Evolutionary conservation across 805 yeast species (phyloP), one percentile per base, ranked within the genome.

Genomic region (Candida adriatica): DNA sequence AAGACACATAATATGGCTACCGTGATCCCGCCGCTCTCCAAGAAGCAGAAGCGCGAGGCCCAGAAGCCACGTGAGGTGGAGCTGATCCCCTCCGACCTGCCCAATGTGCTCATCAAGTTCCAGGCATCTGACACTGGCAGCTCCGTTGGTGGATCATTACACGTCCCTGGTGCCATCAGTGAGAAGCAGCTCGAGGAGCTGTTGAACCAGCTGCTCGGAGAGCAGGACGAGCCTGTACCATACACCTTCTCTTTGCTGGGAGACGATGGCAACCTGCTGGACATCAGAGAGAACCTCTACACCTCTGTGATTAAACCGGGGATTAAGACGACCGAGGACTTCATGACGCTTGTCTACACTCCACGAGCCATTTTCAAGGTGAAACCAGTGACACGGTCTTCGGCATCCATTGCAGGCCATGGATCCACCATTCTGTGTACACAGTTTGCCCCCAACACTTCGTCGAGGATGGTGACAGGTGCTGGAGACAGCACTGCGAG

Each of bases 361-460:
- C 98, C 98, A 24, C 72, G 95, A 42, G 96, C 98, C 1, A 80
- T 92, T 3, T 92, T 92, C 68, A 85, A 85, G 48, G 98, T 92
- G 9, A 78, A 73, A 43, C 86, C 96, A 4, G 84, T 92, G 11
- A 86, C 96, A 1, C 66, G 97, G 49, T 78, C 95, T 2, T 79
- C 87, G 5, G 88, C 94, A 8, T 87, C 96, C 0, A 90, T 92
- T 33, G 74, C 94, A 2, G 98, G 98, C 6, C 98, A 92, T 54
- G 95, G 95, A 1, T 75, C 95, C 3, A 92, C 97, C 0, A 85
- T 92, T 39, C 63, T 92, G 42, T 84, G 96, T 38, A 81, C 92
- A 25, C 88, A 83, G 41, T 92, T 92, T 68, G 94, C 98, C 2
- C 98, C 98, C 18, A 70, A 82, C 49, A 79, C 88, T 13, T 74